These are phyloP conservation scores for Fragaria nilgerrensis DNA, from an alignment of 306 rosid species.

Conservation along the genomic window DNA sequence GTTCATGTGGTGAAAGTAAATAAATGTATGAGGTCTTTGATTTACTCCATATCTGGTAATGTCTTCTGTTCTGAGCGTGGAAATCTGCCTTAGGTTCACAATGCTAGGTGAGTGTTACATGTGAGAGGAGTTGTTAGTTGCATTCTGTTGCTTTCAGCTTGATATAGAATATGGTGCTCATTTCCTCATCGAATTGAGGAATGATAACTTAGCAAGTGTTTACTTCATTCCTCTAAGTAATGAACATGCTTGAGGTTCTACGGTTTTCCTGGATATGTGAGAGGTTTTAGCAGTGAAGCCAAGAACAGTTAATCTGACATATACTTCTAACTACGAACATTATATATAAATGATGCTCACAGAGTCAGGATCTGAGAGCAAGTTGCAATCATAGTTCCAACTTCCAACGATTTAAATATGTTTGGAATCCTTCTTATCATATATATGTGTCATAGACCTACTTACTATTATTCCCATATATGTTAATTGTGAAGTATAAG, in stretches of 20 bases:
- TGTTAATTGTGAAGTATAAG: not conserved
- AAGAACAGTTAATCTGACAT: constrained; percentile 3
- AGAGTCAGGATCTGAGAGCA: not conserved
- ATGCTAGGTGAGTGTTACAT: not conserved
- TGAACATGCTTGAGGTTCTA: not conserved
- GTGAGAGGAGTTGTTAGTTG: not conserved
- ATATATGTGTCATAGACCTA: not conserved
- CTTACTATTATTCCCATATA: not conserved
- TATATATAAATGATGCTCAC: not conserved
- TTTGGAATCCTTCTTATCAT: not conserved
- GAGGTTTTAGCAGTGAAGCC: not conserved
- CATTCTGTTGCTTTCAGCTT: not conserved
- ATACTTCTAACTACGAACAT: not conserved
- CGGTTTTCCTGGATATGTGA: not conserved
- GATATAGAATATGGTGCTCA: not conserved
- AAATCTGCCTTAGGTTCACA: not conserved
- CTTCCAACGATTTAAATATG: not conserved
- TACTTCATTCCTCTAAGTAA: not conserved
- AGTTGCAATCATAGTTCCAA: not conserved
- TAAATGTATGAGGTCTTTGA: not conserved
- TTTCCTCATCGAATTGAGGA: not conserved
- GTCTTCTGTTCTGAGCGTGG: not conserved
- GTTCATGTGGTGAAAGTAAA: not conserved
- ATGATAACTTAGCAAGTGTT: not conserved
- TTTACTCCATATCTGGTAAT: not conserved